Percentiles rank a stretch among this genome's conserved stretches.
These are phyloP conservation scores for Pseudogymnoascus sp. DNA, from an alignment of 2,329 filamentous ascomycete species.

Conservation along the genomic window DNA sequence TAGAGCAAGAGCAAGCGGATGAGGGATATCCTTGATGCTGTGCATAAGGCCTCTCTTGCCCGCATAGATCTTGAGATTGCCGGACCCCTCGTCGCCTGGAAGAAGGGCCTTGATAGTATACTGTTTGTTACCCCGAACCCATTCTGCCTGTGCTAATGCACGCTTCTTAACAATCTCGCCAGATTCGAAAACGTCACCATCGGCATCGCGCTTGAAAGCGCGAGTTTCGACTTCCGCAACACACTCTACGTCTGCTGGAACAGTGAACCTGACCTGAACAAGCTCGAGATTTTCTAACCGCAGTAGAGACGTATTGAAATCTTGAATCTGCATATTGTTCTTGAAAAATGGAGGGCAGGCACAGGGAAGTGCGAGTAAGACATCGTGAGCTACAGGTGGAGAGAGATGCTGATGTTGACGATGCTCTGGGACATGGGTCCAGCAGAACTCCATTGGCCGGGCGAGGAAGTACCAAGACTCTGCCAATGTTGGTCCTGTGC, in stretches of 20 bases:
- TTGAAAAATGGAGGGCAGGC: conserved; percentile 85
- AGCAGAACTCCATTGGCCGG: conserved; percentile 82
- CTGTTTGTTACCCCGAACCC: conserved; percentile 78
- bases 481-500: conserved; percentile 58
- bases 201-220: conserved; percentile 70
- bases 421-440: conserved; percentile 86
- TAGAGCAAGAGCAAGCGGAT: conserved; percentile 81
- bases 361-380: conserved; percentile 78
- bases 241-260: conserved; percentile 84
- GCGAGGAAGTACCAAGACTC: conserved; percentile 94
- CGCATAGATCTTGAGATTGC: conserved; percentile 83
- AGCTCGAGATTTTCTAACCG: conserved; percentile 89
- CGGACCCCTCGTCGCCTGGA: conserved; percentile 85
- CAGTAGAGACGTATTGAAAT: conserved; percentile 83
- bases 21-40: conserved; percentile 91
- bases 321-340: conserved; percentile 68
- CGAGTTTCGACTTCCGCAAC: conserved; percentile 87
- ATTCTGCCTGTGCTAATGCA: conserved; percentile 84
- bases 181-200: conserved; percentile 90
- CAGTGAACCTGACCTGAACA: conserved; percentile 79
- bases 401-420: conserved; percentile 89
- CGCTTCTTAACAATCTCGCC: conserved; percentile 80
- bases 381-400: conserved; percentile 76
- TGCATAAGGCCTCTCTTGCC: conserved; percentile 96
- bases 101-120: conserved; percentile 91